Base-by-base conservation (phyloP, 768 basidiomycete genomes). In the Russula foetens region DNA sequence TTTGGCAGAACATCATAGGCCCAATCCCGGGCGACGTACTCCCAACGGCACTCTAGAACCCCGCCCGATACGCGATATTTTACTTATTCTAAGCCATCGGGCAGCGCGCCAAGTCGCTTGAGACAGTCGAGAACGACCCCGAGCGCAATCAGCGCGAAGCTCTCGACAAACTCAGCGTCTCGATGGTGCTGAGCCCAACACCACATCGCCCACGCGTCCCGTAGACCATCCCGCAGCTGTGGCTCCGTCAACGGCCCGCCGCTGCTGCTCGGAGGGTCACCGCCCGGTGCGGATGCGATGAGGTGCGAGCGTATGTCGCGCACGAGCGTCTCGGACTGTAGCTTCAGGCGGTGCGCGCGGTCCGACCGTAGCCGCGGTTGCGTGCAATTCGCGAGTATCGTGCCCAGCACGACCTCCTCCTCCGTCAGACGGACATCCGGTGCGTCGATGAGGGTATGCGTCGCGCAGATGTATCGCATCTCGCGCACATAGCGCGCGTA, bases 321-420 rank as follows among this genome's bases (percentile, higher is more conserved):
- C 39, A 84, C 81, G 33, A 90, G 75, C 39, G 75, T 76, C n/a
- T 68, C 70, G 7, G 80, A 70, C 62, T 88, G 85, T 14, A 82
- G 73, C 44, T 76, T 75, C 85, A 90, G 86, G 19, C 83, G 77
- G 54, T 84, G 76, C 60, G 79, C 77, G 33, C 85, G 77, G 62
- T 82, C 81, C 39, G 70, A 77, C 61, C 87, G 75, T 76, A 79
- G 84, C 28, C 83, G 73, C 62, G 76, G 78, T 61, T 89, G 82
- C 0, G 81, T 72, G 67, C 84, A 88, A 58, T 84, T 84, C 4
- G 82, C 85, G 45, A 90, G 72, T 60, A 92, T 92, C 0, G 84
- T 84, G n/a, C 88, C 88, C 28, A 84, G 72, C 2, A 90, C 85
- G 24, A 90, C 77, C 66, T 92, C 90, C 52, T 86, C 84, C 68